These are phyloP conservation scores for Rubia yunnanensis DNA, from an alignment of 257 asterid species.

Conservation along the genomic window DNA sequence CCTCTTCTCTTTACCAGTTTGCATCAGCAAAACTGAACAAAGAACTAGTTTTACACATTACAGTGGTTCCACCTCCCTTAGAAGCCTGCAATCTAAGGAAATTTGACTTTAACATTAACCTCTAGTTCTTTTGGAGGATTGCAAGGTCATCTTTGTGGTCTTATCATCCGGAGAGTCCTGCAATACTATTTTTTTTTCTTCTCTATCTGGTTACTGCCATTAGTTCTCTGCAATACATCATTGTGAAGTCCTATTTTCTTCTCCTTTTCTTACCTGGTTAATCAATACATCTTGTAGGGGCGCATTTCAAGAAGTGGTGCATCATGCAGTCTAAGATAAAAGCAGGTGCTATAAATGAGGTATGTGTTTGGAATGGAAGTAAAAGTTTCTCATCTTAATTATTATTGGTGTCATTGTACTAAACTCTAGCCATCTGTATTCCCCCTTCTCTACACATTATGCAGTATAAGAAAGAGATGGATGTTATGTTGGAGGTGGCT, in stretches of 20 bases:
- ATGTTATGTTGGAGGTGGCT: slow-evolving; percentile 57
- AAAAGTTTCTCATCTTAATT: background rate
- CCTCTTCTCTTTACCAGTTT: background rate
- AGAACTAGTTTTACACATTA: background rate
- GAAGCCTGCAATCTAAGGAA: background rate
- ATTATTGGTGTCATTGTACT: background rate
- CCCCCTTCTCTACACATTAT: slow-evolving; percentile 3
- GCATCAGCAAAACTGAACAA: background rate
- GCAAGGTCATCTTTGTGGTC: background rate
- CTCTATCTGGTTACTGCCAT: background rate
- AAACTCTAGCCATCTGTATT: background rate
- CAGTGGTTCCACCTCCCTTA: background rate
- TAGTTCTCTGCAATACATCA: background rate
- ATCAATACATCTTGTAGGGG: slow-evolving; percentile 37
- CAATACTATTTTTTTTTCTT: background rate
- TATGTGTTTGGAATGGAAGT: slow-evolving; percentile 20
- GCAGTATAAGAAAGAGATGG: slow-evolving; percentile 86
- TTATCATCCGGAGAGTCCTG: background rate
- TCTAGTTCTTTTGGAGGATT: background rate
- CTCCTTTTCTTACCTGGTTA: background rate
- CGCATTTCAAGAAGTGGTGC: slow-evolving; percentile 90
- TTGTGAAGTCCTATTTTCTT: background rate
- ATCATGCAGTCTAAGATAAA: slow-evolving; percentile 79
- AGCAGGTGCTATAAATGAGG: slow-evolving; percentile 62
- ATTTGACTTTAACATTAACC: background rate